Evolutionary conservation across 306 rosid species (phyloP).

Genomic region (Cicer yamashitae): DNA sequence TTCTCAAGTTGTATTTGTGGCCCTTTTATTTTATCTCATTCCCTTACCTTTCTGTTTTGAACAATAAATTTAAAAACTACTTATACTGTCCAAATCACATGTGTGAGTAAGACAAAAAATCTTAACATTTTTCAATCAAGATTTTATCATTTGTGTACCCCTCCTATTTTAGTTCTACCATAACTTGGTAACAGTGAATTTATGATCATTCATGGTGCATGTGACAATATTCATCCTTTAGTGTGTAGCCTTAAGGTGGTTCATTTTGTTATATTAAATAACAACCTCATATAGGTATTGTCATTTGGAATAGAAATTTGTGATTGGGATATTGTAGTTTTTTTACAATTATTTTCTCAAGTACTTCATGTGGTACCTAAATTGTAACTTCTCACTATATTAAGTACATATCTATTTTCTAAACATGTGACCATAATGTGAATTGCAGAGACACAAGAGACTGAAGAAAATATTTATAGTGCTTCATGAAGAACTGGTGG

Average conservation of each 20-base stretch:
- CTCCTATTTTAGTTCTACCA: not conserved
- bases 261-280: conserved; percentile 1
- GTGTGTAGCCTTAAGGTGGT: not conserved
- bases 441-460: conserved; percentile 88
- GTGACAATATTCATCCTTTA: conserved; percentile 16
- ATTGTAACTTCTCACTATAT: conserved; percentile 14
- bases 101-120: not conserved
- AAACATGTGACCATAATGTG: conserved; percentile 37
- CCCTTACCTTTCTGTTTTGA: conserved; percentile 36
- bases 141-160: conserved; percentile 16
- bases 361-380: conserved; percentile 25
- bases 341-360: not conserved
- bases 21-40: conserved; percentile 3
- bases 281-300: not conserved
- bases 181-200: conserved; percentile 11
- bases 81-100: conserved; percentile 11
- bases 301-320: conserved; percentile 3
- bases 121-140: not conserved
- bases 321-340: conserved; percentile 19
- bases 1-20: conserved; percentile 17
- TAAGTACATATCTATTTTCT: conserved; percentile 10
- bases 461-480: conserved; percentile 85
- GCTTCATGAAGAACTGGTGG: conserved; percentile 84
- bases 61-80: conserved; percentile 22
- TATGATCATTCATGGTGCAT: conserved; percentile 28